Evolutionary conservation across 495 filamentous ascomycete genomes (phyloP).

Genomic region (Annulohypoxylon bovei): DNA sequence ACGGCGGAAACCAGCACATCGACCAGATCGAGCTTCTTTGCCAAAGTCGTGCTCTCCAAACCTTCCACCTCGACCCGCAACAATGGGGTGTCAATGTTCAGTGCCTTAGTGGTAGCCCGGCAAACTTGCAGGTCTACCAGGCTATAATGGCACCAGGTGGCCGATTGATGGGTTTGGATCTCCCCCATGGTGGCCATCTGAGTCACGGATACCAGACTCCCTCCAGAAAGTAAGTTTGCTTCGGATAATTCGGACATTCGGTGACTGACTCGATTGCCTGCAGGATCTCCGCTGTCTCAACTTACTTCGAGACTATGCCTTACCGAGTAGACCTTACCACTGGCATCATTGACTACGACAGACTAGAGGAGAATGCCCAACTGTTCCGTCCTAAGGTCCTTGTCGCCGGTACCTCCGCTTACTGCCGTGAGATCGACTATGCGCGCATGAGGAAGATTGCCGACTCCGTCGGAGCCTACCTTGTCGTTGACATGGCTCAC

Average conservation of each 20-base stretch:
- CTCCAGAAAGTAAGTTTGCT: slow-evolving; percentile 75
- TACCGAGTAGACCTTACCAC: slow-evolving; percentile 92
- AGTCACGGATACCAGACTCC: slow-evolving; percentile 98
- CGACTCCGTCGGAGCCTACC: slow-evolving; percentile 92
- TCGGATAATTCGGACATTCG: slow-evolving; percentile 12
- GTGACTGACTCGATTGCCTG: slow-evolving; percentile 27
- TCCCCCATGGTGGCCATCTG: slow-evolving; percentile 97
- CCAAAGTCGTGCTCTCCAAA: slow-evolving; percentile 92
- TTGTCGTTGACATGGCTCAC: slow-evolving; percentile 98
- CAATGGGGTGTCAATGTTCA: slow-evolving; percentile 99
- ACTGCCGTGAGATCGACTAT: slow-evolving; percentile 99
- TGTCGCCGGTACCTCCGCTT: slow-evolving; percentile 97
- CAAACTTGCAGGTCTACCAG: slow-evolving; percentile 99
- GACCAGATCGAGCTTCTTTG: slow-evolving; percentile 95
- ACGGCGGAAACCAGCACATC: slow-evolving; percentile 99
- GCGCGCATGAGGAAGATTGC: slow-evolving; percentile 95
- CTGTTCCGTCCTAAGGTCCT: slow-evolving; percentile 96
- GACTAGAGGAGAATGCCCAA: slow-evolving; percentile 88
- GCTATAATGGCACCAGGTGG: slow-evolving; percentile 98
- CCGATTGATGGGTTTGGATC: slow-evolving; percentile 94
- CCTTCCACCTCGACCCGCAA: slow-evolving; percentile 84
- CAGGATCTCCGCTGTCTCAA: slow-evolving; percentile 91
- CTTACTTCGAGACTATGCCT: slow-evolving; percentile 95
- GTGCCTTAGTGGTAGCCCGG: slow-evolving; percentile 88
- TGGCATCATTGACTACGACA: slow-evolving; percentile 97